Conservation (phyloP, 345 rosid species). For the Lepidium aucheri region DNA sequence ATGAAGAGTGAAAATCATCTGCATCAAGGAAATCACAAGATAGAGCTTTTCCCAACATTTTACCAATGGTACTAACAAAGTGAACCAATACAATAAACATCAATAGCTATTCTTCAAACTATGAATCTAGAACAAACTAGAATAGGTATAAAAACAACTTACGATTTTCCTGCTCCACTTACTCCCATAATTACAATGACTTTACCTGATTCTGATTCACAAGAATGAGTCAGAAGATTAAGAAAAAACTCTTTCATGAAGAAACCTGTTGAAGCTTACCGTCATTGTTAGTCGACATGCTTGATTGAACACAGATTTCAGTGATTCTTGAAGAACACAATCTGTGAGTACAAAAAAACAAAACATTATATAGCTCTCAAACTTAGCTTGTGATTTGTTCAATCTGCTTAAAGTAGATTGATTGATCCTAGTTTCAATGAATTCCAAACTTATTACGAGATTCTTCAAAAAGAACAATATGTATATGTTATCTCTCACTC, state of each 20-base stretch:
- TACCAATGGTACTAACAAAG: conserved; percentile 57
- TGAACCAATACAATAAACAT: background rate
- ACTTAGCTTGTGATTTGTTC: background rate
- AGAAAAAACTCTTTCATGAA: background rate
- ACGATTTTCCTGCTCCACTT: conserved; percentile 75
- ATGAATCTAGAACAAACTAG: background rate
- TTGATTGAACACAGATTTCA: background rate
- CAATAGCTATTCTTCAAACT: background rate
- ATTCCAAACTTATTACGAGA: background rate
- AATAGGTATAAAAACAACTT: conserved; percentile 10
- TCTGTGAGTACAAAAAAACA: background rate
- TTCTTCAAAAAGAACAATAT: background rate
- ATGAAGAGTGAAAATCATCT: conserved; percentile 67
- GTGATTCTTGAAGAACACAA: background rate
- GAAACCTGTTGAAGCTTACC: conserved; percentile 11
- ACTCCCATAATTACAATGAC: conserved; percentile 72
- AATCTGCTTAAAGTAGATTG: background rate
- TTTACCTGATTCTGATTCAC: conserved; percentile 24
- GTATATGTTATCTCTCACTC: background rate
- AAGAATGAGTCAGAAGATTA: background rate
- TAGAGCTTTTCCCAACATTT: conserved; percentile 45
- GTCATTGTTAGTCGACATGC: background rate
- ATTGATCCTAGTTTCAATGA: background rate
- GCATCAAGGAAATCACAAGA: conserved; percentile 69
- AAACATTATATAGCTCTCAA: background rate